Evolutionary conservation across 768 basidiomycete genomes (phyloP).

Genomic region (Mycena olivaceomarginata): DNA sequence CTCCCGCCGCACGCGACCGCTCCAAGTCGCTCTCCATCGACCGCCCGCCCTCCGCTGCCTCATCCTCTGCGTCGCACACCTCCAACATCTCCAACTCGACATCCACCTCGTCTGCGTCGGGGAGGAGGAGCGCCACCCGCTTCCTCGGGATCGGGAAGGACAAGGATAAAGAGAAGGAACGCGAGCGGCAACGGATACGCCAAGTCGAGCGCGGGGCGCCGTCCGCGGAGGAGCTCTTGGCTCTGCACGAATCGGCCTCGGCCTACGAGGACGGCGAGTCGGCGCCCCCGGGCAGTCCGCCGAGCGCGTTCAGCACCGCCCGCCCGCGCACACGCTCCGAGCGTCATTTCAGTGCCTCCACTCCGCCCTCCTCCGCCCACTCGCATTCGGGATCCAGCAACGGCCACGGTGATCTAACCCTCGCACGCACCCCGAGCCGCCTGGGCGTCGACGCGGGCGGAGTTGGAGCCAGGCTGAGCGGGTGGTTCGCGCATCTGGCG

Average conservation of each 20-base stretch:
- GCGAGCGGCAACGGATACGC: conserved; percentile 26
- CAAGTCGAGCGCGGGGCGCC: conserved; percentile 23
- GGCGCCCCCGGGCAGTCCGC: conserved; percentile 47
- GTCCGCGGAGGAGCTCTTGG: conserved; percentile 41
- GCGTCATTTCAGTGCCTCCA: conserved; percentile 45
- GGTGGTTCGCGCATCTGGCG: too few species aligned
- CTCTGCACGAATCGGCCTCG: not conserved
- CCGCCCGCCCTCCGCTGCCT: conserved; percentile 19
- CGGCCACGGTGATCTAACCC: conserved; percentile 44
- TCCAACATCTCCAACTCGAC: not conserved
- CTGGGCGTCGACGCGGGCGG: too few species aligned
- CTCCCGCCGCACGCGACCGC: conserved; percentile 65
- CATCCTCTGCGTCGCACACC: not conserved
- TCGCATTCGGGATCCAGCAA: not conserved
- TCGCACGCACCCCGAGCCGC: too few species aligned
- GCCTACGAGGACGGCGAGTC: not conserved
- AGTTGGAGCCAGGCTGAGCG: too few species aligned
- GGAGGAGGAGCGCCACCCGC: not conserved
- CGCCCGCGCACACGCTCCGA: conserved; percentile 50
- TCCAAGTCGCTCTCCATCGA: conserved; percentile 61
- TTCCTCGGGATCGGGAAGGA: too few species aligned
- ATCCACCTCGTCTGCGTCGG: conserved; percentile 2
- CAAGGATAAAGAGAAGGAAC: not conserved
- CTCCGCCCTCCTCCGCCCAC: conserved; percentile 48
- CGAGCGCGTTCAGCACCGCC: conserved; percentile 56